phyloP scores from a whole-genome alignment of 2,329 filamentous ascomycete genomes.

The Phaeosphaeriaceae sp. region DNA sequence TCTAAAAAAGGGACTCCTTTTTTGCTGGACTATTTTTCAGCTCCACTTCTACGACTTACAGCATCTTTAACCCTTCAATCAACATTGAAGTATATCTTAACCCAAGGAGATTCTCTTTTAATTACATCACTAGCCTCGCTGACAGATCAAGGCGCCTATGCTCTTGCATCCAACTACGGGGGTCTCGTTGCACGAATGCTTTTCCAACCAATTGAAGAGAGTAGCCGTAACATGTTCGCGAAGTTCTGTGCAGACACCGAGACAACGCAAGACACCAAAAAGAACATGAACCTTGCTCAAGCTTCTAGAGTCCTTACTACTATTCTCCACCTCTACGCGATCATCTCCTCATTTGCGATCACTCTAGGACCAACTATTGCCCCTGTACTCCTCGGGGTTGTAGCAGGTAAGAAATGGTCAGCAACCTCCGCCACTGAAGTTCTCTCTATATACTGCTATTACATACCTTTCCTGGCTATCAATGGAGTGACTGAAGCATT shows the following conservation, averaged over 20 bases:
- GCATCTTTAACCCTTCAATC: constrained; percentile 88
- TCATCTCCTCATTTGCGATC: constrained; percentile 73
- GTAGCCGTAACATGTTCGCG: constrained; percentile 87
- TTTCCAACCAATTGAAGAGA: constrained; percentile 95
- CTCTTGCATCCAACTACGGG: constrained; percentile 90
- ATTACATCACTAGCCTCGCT: constrained; percentile 79
- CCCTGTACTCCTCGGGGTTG: constrained; percentile 72
- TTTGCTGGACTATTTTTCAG: constrained; percentile 62
- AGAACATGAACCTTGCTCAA: constrained; percentile 42
- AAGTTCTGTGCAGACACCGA: constrained; percentile 66
- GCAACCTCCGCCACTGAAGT: constrained; percentile 74
- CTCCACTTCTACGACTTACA: constrained; percentile 72
- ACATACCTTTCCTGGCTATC: constrained; percentile 88
- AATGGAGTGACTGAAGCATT: constrained; percentile 95
- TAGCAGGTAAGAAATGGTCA: constrained; percentile 81
- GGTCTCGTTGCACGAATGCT: constrained; percentile 85
- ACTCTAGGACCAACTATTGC: constrained; percentile 77
- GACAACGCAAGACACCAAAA: constrained; percentile 14
- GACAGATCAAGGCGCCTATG: constrained; percentile 86
- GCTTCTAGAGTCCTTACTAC: constrained; percentile 62
- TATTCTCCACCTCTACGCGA: constrained; percentile 74
- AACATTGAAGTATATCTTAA: constrained; percentile 88
- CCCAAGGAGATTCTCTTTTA: constrained; percentile 91
- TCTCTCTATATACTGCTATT: constrained; percentile 84
- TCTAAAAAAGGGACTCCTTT: constrained; percentile 37